These are phyloP conservation scores for Penicillium crustosum DNA, from an alignment of 2,329 filamentous ascomycete genomes.

Conservation along the genomic window DNA sequence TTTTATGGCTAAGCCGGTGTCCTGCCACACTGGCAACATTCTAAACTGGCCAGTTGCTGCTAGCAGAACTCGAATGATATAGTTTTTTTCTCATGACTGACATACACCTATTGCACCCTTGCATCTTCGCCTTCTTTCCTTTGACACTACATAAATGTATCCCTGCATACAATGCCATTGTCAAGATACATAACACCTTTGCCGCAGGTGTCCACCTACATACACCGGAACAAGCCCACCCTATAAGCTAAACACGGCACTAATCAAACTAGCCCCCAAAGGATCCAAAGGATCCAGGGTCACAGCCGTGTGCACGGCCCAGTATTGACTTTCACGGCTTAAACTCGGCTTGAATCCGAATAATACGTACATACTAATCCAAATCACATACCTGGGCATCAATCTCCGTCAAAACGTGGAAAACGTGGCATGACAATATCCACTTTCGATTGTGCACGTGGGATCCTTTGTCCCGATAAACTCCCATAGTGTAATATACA, in stretches of 20 bases:
- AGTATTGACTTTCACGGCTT: neutral
- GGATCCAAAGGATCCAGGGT: neutral
- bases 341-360: neutral
- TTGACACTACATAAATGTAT: neutral
- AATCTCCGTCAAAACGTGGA: neutral
- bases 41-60: neutral
- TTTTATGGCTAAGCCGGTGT: neutral
- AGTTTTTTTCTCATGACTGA: neutral
- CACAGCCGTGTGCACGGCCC: conserved; percentile 1
- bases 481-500: neutral
- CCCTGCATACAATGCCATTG: neutral
- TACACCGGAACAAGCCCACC: neutral
- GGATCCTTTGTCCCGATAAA: neutral
- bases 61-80: neutral
- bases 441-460: neutral
- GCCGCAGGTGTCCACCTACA: neutral
- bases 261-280: neutral
- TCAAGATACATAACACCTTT: neutral
- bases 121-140: neutral
- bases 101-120: neutral
- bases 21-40: too few relatives aligned
- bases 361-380: neutral
- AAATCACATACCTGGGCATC: neutral
- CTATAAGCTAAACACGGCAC: neutral
- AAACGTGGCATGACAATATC: neutral